These are phyloP conservation scores for Phanerochaete carnosa DNA, from an alignment of 768 basidiomycete species.

Conservation along the genomic window DNA sequence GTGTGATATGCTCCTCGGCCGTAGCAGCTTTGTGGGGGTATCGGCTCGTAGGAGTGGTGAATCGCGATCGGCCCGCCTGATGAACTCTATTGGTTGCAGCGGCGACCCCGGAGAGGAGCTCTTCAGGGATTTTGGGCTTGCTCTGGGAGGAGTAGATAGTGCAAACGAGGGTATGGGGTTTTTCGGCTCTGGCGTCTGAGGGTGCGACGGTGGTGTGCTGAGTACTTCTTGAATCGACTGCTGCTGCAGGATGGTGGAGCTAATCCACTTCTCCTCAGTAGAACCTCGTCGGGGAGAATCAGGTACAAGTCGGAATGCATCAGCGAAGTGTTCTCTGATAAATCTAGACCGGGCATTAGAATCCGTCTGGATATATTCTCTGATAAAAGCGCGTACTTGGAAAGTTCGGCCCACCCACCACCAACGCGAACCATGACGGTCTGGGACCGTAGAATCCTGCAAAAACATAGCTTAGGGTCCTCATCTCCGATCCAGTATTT, in stretches of 20 bases:
- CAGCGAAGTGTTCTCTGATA: slow-evolving; percentile 82
- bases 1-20: slow-evolving; percentile 32
- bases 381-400: slow-evolving; percentile 56
- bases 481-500: slow-evolving; percentile 96
- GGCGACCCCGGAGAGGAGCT: slow-evolving; percentile 60
- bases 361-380: slow-evolving; percentile 6
- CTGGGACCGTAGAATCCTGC: slow-evolving; percentile 85
- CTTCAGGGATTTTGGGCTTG: slow-evolving; percentile 42
- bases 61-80: slow-evolving; percentile 72
- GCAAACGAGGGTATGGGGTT: slow-evolving; percentile 63
- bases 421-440: slow-evolving; percentile 97
- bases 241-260: slow-evolving; percentile 63
- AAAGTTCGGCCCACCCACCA: slow-evolving; percentile 91
- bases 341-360: slow-evolving; percentile 50
- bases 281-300: slow-evolving; percentile 46
- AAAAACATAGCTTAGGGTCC: slow-evolving; percentile 87
- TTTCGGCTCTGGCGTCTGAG: slow-evolving; percentile 68
- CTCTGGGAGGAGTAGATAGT: slow-evolving; percentile 45
- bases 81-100: slow-evolving; percentile 67
- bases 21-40: slow-evolving; percentile 64
- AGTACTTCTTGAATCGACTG: slow-evolving; percentile 43
- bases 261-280: slow-evolving; percentile 82
- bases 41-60: slow-evolving; percentile 47
- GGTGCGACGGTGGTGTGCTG: slow-evolving; percentile 35
- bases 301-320: slow-evolving; percentile 70